Conservation (phyloP, 2,329 filamentous ascomycete species). For the Cladosporium austrohemisphaericum region DNA sequence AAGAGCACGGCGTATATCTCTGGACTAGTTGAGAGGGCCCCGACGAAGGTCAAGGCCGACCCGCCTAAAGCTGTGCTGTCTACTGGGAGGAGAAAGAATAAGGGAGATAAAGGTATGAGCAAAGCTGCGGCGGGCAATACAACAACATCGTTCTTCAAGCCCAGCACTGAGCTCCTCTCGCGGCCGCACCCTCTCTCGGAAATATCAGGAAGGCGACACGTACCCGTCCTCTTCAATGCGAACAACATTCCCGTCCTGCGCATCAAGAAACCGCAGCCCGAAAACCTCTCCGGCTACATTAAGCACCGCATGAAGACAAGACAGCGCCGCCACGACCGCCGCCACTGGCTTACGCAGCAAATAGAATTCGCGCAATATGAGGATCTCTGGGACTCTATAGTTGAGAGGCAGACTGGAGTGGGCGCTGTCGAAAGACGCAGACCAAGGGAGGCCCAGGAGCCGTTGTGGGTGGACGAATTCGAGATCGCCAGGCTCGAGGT, state of each 20-base stretch:
- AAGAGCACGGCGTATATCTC: slow-evolving; percentile 27
- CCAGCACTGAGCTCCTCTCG: slow-evolving; percentile 18
- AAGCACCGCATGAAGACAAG: slow-evolving; percentile 48
- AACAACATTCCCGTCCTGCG: slow-evolving; percentile 61
- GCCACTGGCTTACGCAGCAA: slow-evolving; percentile 42
- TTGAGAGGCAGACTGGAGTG: slow-evolving; percentile 24
- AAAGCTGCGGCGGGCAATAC: background rate
- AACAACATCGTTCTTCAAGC: background rate
- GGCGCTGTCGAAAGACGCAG: slow-evolving; percentile 3
- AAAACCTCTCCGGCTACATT: slow-evolving; percentile 56
- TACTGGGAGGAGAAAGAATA: slow-evolving; percentile 17
- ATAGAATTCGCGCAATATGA: slow-evolving; percentile 40
- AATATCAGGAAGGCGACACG: slow-evolving; percentile 51
- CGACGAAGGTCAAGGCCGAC: slow-evolving; percentile 23
- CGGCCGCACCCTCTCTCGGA: slow-evolving; percentile 28
- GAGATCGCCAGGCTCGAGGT: slow-evolving; percentile 39
- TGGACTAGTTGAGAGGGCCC: slow-evolving; percentile 26
- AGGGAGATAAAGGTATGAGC: background rate
- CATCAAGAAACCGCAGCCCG: slow-evolving; percentile 62
- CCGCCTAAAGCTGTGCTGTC: background rate
- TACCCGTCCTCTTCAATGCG: slow-evolving; percentile 58
- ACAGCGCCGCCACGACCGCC: slow-evolving; percentile 39
- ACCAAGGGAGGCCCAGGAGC: slow-evolving; percentile 15
- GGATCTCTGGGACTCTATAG: slow-evolving; percentile 47
- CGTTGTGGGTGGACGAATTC: slow-evolving; percentile 35